phyloP scores from a whole-genome alignment of 2,329 filamentous ascomycete species.

The Aspergillus brasiliensis region DNA sequence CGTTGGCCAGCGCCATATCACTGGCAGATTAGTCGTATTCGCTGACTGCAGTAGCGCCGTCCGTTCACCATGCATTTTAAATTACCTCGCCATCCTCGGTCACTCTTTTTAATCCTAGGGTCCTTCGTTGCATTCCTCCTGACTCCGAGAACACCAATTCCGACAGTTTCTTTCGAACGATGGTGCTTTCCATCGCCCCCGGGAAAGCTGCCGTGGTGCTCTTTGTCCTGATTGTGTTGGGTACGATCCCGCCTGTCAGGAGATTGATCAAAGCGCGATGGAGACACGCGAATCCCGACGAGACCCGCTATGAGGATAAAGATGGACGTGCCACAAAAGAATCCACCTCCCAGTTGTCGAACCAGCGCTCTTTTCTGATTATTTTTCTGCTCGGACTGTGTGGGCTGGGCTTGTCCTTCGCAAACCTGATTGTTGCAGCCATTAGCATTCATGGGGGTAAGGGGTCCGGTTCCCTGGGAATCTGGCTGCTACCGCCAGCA shows the following conservation, averaged over 20 bases:
- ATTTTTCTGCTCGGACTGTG: background rate
- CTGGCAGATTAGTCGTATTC: too few relatives aligned
- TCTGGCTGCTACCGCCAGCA: background rate
- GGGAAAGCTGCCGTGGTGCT: background rate
- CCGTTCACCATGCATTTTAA: background rate
- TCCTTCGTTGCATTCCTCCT: background rate
- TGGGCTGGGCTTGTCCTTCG: background rate
- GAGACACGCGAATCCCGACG: background rate
- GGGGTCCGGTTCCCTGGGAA: background rate
- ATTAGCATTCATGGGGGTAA: background rate
- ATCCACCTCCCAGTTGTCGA: background rate
- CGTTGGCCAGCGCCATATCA: background rate
- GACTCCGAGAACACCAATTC: background rate
- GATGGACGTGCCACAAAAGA: background rate
- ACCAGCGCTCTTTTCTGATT: background rate
- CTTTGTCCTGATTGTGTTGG: background rate
- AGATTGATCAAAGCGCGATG: background rate
- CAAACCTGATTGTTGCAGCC: background rate
- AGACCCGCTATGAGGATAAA: background rate
- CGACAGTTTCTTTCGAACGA: background rate
- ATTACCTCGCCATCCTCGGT: background rate
- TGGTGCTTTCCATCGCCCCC: background rate
- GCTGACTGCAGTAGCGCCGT: too few relatives aligned
- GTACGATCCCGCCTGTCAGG: background rate
- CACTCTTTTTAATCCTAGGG: background rate